Base-by-base conservation (phyloP, 2,329 filamentous ascomycete genomes). In the Cladobotryum protrusum region DNA sequence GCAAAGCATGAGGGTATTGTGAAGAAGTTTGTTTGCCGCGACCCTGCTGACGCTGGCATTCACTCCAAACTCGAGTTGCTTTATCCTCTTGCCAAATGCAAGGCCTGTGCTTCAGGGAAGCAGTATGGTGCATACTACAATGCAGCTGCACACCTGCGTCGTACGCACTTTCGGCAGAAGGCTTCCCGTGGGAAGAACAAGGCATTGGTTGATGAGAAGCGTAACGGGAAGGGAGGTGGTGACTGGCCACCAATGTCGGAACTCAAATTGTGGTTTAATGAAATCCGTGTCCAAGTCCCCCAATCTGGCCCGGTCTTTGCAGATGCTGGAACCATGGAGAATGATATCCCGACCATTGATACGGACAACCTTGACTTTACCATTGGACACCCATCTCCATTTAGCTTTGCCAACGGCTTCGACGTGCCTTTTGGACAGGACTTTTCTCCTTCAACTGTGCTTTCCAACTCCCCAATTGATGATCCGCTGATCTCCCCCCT, bases 101-200 rank as follows among this genome's bases (percentile, higher is more conserved):
- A 95, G 68, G 81, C 87, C 43, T 97, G 92, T 67, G 78, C 77
- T 44, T 77, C 78, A 41, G 72, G 78, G 49, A 96, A 96, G 73
- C 78, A 81, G 52, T 97, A 97, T 59, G 87, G 87, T 3, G 88
- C 87, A 14, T 93, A 96, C 70, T 96, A 97, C 71, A 97, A 97
- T 61, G 92, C 91, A 1, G 90, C 90, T 0, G 92, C 90, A 0
- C 92, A 97, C 64, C 77, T 97, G 8, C 81, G 91, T 39, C 83
- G 92, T 45, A 86, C 86, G 0, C 92, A 97, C 65, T 97, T 96
- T 75, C 87, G 86, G 62, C 85, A 74, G 47, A 81, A 79, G 67
- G 63, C 70, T 2, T 62, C 70, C 7, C 72, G 77, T 13, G 69
- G 68, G 34, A 73, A 73, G 59, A 71, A 68, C 42, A 72, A 69